These are phyloP conservation scores for Boletus subparvulus DNA, from an alignment of 768 basidiomycete species.

Conservation along the genomic window DNA sequence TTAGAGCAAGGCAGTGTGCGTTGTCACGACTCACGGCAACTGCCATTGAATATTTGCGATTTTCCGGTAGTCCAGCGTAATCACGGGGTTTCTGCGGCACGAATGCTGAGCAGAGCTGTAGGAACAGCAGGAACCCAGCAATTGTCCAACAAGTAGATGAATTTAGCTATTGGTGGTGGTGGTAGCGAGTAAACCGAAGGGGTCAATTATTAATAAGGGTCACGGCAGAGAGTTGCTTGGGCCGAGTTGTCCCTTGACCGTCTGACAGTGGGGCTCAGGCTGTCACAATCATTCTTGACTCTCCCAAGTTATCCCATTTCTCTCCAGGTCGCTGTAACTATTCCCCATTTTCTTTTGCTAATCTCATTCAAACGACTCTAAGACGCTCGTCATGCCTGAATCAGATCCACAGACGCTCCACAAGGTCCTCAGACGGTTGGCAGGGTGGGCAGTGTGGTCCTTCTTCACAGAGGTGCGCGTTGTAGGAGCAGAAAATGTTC, in stretches of 20 bases:
- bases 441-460: constrained; percentile 71
- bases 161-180: neutral
- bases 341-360: constrained; percentile 1
- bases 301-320: neutral
- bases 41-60: neutral
- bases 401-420: constrained; percentile 52
- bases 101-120: neutral
- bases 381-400: constrained; percentile 24
- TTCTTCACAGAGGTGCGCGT: constrained; percentile 91
- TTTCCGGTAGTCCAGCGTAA: neutral
- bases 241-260: no score
- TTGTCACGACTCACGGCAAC: neutral
- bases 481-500: constrained; percentile 86
- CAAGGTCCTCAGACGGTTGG: constrained; percentile 66
- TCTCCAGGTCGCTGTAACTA: constrained; percentile 13
- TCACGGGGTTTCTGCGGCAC: neutral
- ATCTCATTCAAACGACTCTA: constrained; percentile 3
- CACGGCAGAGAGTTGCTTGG: neutral
- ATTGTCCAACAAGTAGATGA: neutral
- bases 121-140: no score
- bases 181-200: neutral
- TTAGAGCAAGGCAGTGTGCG: no score
- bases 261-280: neutral
- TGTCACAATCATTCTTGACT: neutral
- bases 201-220: neutral